These are phyloP conservation scores for Colletotrichum sp. DNA, from an alignment of 2,329 filamentous ascomycete genomes.

Conservation along the genomic window DNA sequence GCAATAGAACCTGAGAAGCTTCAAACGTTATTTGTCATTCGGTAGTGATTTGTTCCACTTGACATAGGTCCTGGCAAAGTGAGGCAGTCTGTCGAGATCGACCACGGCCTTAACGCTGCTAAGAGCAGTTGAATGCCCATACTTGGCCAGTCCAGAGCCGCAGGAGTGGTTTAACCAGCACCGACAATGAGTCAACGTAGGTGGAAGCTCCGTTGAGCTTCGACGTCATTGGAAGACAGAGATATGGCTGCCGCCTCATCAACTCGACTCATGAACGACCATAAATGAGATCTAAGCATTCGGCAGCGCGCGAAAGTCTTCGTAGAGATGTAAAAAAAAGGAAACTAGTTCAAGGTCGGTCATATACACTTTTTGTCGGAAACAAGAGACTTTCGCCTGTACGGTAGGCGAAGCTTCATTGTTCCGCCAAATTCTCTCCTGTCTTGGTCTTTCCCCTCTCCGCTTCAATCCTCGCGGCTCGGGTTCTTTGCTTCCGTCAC, in stretches of 20 bases:
- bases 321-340: conserved; percentile 24
- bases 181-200: background rate
- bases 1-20: conserved; percentile 15
- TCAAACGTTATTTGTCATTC: background rate
- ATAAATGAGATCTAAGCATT: conserved; percentile 14
- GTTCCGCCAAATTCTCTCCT: conserved; percentile 18
- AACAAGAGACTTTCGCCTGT: background rate
- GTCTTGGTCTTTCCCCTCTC: background rate
- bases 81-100: background rate
- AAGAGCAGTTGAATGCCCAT: background rate
- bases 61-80: background rate
- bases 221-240: background rate
- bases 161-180: background rate
- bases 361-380: conserved; percentile 33
- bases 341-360: conserved; percentile 26
- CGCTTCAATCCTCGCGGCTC: conserved; percentile 9
- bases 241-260: background rate
- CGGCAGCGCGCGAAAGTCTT: conserved; percentile 23
- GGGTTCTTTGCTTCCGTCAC: conserved; percentile 14
- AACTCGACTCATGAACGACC: background rate
- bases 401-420: conserved; percentile 2
- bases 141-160: background rate
- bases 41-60: background rate
- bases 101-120: background rate
- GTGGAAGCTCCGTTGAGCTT: background rate